These are phyloP conservation scores for Achaetomium macrosporum DNA, from an alignment of 2,329 filamentous ascomycete species.

Conservation along the genomic window DNA sequence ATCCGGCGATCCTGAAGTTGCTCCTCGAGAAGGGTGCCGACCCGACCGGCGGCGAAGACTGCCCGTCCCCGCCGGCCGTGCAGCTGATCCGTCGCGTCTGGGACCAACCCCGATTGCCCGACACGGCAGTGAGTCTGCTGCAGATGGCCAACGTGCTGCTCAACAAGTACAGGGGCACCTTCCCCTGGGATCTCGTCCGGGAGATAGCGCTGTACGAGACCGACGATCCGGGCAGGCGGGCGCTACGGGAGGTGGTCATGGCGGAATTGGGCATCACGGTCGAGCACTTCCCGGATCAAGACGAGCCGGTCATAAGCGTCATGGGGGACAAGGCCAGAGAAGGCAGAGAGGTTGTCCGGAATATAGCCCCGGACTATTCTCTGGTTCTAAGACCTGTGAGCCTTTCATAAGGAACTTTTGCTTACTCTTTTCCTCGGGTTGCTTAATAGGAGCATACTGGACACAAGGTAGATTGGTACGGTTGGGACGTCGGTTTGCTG, in stretches of 20 bases:
- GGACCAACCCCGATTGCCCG: slow-evolving; percentile 3
- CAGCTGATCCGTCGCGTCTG: slow-evolving; percentile 17
- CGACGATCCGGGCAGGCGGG: not conserved
- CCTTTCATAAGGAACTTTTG: no score
- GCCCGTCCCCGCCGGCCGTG: slow-evolving; percentile 6
- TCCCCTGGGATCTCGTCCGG: slow-evolving; percentile 1
- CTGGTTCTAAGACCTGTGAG: no score
- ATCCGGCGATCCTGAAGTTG: slow-evolving; percentile 15
- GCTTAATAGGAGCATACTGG: no score
- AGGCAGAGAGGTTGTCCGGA: no score
- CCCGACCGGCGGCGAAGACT: slow-evolving; percentile 10
- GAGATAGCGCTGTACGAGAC: slow-evolving; percentile 11
- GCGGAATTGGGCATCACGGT: slow-evolving; percentile 8
- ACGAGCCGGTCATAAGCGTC: not conserved
- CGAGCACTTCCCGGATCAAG: not conserved
- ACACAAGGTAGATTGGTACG: no score
- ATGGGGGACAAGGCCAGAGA: no score
- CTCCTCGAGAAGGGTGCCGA: slow-evolving; percentile 18
- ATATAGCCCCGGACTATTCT: no score
- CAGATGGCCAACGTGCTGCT: slow-evolving; percentile 16
- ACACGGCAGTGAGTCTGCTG: slow-evolving; percentile 9
- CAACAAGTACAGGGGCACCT: not conserved
- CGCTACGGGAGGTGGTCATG: slow-evolving; percentile 4
- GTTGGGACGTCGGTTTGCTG: no score
- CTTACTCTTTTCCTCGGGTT: no score